Conservation (phyloP, 495 filamentous ascomycete genomes). For the Clohesyomyces aquaticus region DNA sequence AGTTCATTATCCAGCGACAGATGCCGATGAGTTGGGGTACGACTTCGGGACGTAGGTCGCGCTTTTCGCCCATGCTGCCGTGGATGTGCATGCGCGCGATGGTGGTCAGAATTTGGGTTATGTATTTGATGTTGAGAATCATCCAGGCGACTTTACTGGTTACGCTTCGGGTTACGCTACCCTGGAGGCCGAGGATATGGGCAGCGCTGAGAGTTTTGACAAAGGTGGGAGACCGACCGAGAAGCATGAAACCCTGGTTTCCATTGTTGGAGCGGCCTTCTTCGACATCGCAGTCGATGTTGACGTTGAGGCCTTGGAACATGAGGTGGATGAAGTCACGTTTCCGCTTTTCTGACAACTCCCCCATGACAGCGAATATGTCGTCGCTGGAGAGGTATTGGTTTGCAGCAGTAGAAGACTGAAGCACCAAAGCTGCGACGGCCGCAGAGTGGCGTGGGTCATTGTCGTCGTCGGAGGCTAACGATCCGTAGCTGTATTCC, state of each 20-base stretch:
- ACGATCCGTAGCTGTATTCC: constrained; percentile 51
- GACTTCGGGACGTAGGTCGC: constrained; percentile 47
- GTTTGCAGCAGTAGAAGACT: constrained; percentile 61
- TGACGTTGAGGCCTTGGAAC: constrained; percentile 66
- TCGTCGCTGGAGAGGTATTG: constrained; percentile 71
- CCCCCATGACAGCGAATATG: constrained; percentile 64
- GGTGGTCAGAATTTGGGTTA: constrained; percentile 67
- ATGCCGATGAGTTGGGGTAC: constrained; percentile 60
- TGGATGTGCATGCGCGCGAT: constrained; percentile 51
- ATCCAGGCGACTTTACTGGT: constrained; percentile 74
- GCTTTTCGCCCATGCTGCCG: constrained; percentile 34
- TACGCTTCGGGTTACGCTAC: constrained; percentile 58
- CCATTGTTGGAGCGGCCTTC: no score
- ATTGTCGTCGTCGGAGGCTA: constrained; percentile 32
- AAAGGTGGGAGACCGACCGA: constrained; percentile 69
- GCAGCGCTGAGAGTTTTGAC: constrained; percentile 72
- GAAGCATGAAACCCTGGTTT: constrained; percentile 58
- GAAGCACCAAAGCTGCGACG: constrained; percentile 62
- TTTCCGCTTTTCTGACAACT: constrained; percentile 22
- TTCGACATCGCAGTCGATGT: constrained; percentile 66
- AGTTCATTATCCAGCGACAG: constrained; percentile 67
- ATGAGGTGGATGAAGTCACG: constrained; percentile 53
- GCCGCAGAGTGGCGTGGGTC: constrained; percentile 44
- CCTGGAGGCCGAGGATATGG: constrained; percentile 67
- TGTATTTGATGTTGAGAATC: constrained; percentile 71